phyloP scores from a whole-genome alignment of 257 asterid genomes.

The Hygrophila difformis region DNA sequence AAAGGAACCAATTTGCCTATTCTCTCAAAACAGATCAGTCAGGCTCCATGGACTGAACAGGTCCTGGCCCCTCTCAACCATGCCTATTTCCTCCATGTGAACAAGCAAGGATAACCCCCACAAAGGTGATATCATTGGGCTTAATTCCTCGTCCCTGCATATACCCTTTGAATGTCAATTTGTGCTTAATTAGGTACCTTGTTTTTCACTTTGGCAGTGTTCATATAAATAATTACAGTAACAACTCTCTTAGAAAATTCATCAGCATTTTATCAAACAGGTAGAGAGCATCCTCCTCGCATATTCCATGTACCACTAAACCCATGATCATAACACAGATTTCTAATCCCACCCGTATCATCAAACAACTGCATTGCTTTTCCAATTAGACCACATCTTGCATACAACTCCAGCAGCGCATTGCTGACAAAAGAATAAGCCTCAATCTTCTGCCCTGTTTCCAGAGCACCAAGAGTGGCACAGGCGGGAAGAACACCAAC shows the following conservation, averaged over 20 bases:
- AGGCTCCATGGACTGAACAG: slow-evolving; percentile 47
- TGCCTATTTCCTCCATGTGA: slow-evolving; percentile 84
- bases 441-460: slow-evolving; percentile 69
- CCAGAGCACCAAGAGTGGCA: slow-evolving; percentile 79
- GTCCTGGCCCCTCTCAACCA: slow-evolving; percentile 47
- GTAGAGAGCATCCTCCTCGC: slow-evolving; percentile 42
- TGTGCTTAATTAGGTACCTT: too few species aligned
- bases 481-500: slow-evolving; percentile 92
- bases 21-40: too few species aligned
- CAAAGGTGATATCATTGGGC: slow-evolving; percentile 85
- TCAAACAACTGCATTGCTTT: slow-evolving; percentile 53
- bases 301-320: slow-evolving; percentile 73
- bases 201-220: too few species aligned
- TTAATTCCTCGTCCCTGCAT: slow-evolving; percentile 41
- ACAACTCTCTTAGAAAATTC: slow-evolving; percentile 19
- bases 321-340: slow-evolving; percentile 83
- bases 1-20: too few species aligned
- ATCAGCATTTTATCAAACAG: slow-evolving; percentile 61
- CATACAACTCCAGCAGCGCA: slow-evolving; percentile 58
- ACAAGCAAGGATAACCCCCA: slow-evolving; percentile 74
- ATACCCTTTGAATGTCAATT: too few species aligned
- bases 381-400: slow-evolving; percentile 71
- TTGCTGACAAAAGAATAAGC: slow-evolving; percentile 56
- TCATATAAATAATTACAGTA: too few species aligned
- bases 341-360: slow-evolving; percentile 46